Conservation (phyloP, 1,284 basidiomycete genomes). For the Bondarzewia mesenterica region DNA sequence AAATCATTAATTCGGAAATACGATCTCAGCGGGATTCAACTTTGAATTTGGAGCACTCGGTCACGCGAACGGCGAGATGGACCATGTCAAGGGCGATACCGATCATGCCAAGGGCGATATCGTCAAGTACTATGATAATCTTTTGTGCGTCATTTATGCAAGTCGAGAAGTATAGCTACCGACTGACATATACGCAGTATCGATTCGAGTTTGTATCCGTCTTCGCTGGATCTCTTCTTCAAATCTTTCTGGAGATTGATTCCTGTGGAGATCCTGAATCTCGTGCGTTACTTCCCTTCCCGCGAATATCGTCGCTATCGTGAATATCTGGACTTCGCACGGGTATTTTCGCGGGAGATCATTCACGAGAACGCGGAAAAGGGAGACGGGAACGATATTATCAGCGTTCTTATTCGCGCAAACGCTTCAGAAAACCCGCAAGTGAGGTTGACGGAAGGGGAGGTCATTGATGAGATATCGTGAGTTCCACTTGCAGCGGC, state of each 20-base stretch:
- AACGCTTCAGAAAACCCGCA: constrained; percentile 16
- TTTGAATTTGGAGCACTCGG: constrained; percentile 22
- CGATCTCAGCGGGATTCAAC: constrained; percentile 19
- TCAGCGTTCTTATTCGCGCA: constrained; percentile 20
- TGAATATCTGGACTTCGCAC: constrained; percentile 15
- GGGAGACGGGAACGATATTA: constrained; percentile 17
- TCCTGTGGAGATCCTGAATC: constrained; percentile 13
- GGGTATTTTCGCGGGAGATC: constrained; percentile 17
- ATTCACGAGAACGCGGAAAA: constrained; percentile 10
- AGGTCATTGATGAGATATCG: constrained; percentile 22
- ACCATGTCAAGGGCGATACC: constrained; percentile 9
- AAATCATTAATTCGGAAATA: too few relatives aligned
- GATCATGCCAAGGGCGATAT: constrained; percentile 19
- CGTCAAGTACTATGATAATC: constrained; percentile 17
- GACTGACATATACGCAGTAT: constrained; percentile 1
- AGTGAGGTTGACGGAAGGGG: constrained; percentile 14
- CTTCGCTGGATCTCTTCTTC: constrained; percentile 13
- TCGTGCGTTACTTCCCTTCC: constrained; percentile 16
- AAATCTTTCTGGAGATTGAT: constrained; percentile 18
- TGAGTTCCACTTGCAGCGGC: neutral
- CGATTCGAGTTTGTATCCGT: constrained; percentile 13
- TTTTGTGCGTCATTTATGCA: constrained; percentile 20
- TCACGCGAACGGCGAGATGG: neutral
- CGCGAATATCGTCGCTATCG: constrained; percentile 17
- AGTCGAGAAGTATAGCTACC: neutral